These are phyloP conservation scores for Solanum tacnaense DNA, from an alignment of 257 asterid genomes.

Conservation along the genomic window DNA sequence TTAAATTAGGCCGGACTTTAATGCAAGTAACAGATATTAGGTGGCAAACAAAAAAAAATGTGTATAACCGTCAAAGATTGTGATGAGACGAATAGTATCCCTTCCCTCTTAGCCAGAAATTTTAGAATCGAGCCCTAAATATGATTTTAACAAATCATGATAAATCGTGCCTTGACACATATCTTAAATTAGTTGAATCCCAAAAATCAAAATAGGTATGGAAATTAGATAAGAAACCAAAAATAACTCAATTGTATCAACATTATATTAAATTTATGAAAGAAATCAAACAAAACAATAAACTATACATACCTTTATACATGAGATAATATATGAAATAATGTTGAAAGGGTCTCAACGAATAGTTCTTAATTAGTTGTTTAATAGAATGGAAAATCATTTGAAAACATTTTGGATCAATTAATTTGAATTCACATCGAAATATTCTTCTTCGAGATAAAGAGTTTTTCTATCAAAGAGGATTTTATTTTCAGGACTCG, in stretches of 20 bases:
- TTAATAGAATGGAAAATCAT: not conserved
- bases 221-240: not conserved
- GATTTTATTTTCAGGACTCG: fast-evolving
- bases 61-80: not conserved
- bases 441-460: not conserved
- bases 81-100: not conserved
- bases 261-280: not conserved
- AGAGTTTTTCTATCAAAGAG: not conserved
- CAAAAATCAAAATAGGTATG: not conserved
- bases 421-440: not conserved
- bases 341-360: not conserved
- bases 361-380: not conserved
- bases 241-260: not conserved
- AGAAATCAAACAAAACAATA: not conserved
- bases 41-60: not conserved
- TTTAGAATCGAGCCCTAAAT: not conserved
- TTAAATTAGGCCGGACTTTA: fast-evolving
- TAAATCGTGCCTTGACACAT: not conserved
- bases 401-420: not conserved
- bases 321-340: not conserved
- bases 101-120: not conserved
- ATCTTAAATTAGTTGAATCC: not conserved
- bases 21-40: fast-evolving
- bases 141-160: not conserved
- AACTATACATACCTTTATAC: not conserved